These are phyloP conservation scores for Kazachstania martiniae DNA, from an alignment of 805 yeast genomes.

Conservation along the genomic window DNA sequence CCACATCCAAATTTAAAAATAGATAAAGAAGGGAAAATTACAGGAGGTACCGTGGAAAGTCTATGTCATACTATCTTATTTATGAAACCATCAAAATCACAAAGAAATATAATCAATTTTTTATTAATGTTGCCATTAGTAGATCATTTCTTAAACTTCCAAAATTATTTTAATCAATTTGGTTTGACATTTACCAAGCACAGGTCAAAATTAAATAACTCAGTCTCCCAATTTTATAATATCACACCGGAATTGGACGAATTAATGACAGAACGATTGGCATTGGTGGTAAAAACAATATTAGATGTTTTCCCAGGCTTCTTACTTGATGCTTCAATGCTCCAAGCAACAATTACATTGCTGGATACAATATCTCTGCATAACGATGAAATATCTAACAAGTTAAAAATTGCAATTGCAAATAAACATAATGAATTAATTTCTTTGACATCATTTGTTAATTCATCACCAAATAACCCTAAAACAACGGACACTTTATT, in stretches of 20 bases:
- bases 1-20: constrained; percentile 55
- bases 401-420: constrained; percentile 42
- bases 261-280: constrained; percentile 40
- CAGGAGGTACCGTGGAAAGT: constrained; percentile 56
- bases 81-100: constrained; percentile 5
- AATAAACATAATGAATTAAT: constrained; percentile 38
- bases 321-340: constrained; percentile 51
- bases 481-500: constrained; percentile 1
- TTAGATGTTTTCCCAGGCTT: constrained; percentile 56
- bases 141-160: constrained; percentile 35
- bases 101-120: constrained; percentile 26
- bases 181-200: constrained; percentile 28
- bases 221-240: constrained; percentile 14
- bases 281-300: constrained; percentile 44
- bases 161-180: constrained; percentile 36
- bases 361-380: constrained; percentile 38
- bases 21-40: constrained; percentile 37
- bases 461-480: constrained; percentile 5
- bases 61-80: constrained; percentile 66
- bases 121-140: constrained; percentile 45
- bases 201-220: constrained; percentile 12
- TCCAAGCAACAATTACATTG: constrained; percentile 45
- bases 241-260: constrained; percentile 28
- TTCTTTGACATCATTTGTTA: constrained; percentile 24
- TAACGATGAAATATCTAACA: constrained; percentile 40